phyloP scores from a whole-genome alignment of 177 flowering plant genomes.

The Telopea speciosissima region DNA sequence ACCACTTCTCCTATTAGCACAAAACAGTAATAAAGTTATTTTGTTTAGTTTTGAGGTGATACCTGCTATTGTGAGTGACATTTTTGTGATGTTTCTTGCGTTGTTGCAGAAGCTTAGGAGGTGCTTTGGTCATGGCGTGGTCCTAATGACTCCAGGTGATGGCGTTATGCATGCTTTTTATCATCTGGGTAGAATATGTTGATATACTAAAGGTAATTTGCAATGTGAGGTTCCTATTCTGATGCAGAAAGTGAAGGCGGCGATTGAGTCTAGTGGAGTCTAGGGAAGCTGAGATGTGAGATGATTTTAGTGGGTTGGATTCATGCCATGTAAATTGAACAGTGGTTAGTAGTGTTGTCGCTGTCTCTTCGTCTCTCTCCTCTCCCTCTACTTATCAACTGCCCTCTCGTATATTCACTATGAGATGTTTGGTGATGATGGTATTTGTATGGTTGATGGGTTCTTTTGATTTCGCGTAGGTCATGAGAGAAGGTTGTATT shows the following conservation, averaged over 20 bases:
- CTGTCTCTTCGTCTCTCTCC: slow-evolving; percentile 2
- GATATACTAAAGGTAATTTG: too few species aligned
- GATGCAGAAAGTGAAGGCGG: slow-evolving; percentile 13
- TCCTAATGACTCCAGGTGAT: slow-evolving; percentile 3
- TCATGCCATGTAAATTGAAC: slow-evolving; percentile 18
- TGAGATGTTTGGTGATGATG: slow-evolving; percentile 4
- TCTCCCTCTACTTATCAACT: slow-evolving; percentile 8
- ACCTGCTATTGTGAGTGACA: not conserved
- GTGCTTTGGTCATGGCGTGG: not conserved
- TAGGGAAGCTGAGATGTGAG: slow-evolving; percentile 11
- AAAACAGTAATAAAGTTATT: not conserved
- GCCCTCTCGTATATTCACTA: slow-evolving; percentile 6
- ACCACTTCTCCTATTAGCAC: too few species aligned
- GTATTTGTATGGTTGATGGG: slow-evolving; percentile 5
- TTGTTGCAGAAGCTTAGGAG: not conserved
- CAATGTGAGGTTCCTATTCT: not conserved
- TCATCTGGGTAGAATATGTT: too few species aligned
- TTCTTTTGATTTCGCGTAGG: slow-evolving; percentile 13
- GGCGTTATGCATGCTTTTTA: not conserved
- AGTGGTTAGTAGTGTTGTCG: slow-evolving; percentile 9
- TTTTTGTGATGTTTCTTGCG: not conserved
- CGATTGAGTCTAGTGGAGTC: not conserved
- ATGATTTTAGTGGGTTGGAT: slow-evolving; percentile 4
- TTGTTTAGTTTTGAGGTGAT: not conserved
- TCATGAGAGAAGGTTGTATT: not conserved